These are phyloP conservation scores for Chloranthus sessilifolius DNA, from an alignment of 164 flowering plant species.

Conservation along the genomic window DNA sequence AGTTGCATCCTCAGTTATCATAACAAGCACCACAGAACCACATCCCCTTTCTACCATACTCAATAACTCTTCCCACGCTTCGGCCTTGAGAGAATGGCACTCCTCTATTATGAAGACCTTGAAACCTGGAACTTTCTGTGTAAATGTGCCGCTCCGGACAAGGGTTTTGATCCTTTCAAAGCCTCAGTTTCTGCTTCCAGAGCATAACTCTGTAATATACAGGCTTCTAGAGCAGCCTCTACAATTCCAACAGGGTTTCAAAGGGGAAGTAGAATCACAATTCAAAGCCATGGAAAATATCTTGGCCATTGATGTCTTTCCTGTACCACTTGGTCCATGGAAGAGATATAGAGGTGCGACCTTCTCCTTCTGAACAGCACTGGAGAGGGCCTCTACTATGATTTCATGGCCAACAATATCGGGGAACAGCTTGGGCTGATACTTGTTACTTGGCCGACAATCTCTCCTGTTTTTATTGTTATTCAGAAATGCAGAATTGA, in stretches of 20 bases:
- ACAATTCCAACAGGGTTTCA: slow-evolving; percentile 38
- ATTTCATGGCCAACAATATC: slow-evolving; percentile 31
- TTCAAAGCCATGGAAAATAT: slow-evolving; percentile 32
- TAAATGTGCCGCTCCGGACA: slow-evolving; percentile 24
- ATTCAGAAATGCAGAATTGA: no score
- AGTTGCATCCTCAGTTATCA: slow-evolving; percentile 21
- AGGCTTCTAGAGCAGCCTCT: slow-evolving; percentile 32
- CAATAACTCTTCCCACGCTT: slow-evolving; percentile 36
- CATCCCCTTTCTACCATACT: slow-evolving; percentile 11
- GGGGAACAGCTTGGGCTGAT: slow-evolving; percentile 25
- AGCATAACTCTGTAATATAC: slow-evolving; percentile 26
- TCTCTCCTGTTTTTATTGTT: no score
- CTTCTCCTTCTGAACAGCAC: slow-evolving; percentile 23
- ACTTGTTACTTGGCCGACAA: slow-evolving; percentile 14
- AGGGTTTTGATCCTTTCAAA: slow-evolving; percentile 26
- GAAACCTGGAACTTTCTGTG: slow-evolving; percentile 15
- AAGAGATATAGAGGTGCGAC: slow-evolving; percentile 32
- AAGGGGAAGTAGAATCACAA: slow-evolving; percentile 22
- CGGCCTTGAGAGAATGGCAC: slow-evolving; percentile 17
- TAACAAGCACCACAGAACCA: slow-evolving; percentile 19
- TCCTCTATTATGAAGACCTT: slow-evolving; percentile 34
- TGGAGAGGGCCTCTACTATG: slow-evolving; percentile 20
- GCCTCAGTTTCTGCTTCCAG: slow-evolving; percentile 24
- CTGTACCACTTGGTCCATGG: slow-evolving; percentile 40
- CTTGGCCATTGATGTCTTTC: slow-evolving; percentile 35